Base-by-base conservation (phyloP, 768 basidiomycete genomes). In the Terana coerulea region DNA sequence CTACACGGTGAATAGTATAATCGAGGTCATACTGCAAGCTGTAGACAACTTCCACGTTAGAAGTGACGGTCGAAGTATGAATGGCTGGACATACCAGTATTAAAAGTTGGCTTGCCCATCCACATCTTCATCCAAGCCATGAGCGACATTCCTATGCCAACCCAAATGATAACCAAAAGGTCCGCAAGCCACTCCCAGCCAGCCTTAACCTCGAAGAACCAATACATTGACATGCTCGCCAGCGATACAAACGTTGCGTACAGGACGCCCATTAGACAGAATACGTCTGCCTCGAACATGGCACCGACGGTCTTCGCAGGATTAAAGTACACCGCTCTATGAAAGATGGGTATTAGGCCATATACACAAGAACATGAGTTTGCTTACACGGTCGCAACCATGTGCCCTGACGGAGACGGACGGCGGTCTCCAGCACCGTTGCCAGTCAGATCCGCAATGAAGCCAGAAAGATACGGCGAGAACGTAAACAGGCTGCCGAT, bases 401-500 rank as follows among this genome's bases (percentile, higher is more conserved):
- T 84, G 69, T 97, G 94, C 1, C 85, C 91, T 53, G 86, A 86
- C 9, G 86, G 83, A 12, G 85, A 82, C 2, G 89, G 88, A n/a
- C 67, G 66, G 15, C 68, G 67, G 4, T 61, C 63, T 14, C 74
- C 72, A 8, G 74, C 71, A 53, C 79, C 70, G 36, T 76, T 74
- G 59, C 78, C 72, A 6, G 80, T 71, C 55, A 85, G 57, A 62
- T 84, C 80, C 3, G 83, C 77, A 54, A 95, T 76, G 42, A 89
- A 67, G 7, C 75, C 74, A 9, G 93, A 84, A 11, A 99, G 74
- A 22, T 73, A 71, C 0, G 89, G 84, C 3, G 83, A 83, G 63
- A 92, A 98, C 1, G 97, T 99, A 76, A 98, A 99, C 10, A 98
- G 74, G 0, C 90, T 92, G 4, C 79, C 94, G 47, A 98, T 69